A percentile compares a stretch with the other conserved stretches of the same genome.
These are phyloP conservation scores for Fraxinus baroniana DNA, from an alignment of 305 asterid species.

Conservation along the genomic window DNA sequence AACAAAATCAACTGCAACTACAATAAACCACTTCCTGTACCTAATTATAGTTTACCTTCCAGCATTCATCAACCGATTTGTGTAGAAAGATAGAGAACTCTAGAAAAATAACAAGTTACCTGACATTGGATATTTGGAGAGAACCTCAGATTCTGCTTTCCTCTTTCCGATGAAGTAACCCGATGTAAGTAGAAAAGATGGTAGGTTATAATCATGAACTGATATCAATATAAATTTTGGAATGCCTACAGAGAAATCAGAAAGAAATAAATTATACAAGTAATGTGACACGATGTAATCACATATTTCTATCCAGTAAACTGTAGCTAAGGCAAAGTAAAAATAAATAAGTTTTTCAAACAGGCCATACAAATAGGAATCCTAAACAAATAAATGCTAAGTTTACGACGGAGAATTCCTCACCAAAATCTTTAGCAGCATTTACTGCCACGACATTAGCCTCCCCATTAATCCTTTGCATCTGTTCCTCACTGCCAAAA, in stretches of 20 bases:
- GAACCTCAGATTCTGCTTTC: conserved; percentile 96
- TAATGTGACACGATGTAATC: neutral
- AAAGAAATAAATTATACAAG: neutral
- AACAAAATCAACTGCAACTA: neutral
- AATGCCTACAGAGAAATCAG: conserved; percentile 51
- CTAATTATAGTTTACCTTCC: neutral
- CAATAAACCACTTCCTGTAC: neutral
- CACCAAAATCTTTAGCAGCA: conserved; percentile 89
- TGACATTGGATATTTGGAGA: conserved; percentile 73
- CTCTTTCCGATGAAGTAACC: conserved; percentile 91
- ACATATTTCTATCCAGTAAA: neutral
- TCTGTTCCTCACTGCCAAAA: conserved; percentile 88
- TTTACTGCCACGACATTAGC: conserved; percentile 85
- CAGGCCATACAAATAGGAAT: neutral
- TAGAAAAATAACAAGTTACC: conserved; percentile 38
- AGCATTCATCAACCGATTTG: neutral
- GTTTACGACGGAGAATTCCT: conserved; percentile 22
- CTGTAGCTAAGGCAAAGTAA: neutral
- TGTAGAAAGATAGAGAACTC: neutral
- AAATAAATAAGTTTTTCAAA: conserved; percentile 5
- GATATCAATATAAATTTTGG: conserved; percentile 89
- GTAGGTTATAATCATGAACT: conserved; percentile 92
- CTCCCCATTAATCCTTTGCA: conserved; percentile 89
- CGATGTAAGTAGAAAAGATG: conserved; percentile 65
- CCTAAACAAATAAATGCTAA: neutral